These are phyloP conservation scores for Conticribra guillardii DNA, from an alignment of 108 stramenopile genomes.

Conservation along the genomic window DNA sequence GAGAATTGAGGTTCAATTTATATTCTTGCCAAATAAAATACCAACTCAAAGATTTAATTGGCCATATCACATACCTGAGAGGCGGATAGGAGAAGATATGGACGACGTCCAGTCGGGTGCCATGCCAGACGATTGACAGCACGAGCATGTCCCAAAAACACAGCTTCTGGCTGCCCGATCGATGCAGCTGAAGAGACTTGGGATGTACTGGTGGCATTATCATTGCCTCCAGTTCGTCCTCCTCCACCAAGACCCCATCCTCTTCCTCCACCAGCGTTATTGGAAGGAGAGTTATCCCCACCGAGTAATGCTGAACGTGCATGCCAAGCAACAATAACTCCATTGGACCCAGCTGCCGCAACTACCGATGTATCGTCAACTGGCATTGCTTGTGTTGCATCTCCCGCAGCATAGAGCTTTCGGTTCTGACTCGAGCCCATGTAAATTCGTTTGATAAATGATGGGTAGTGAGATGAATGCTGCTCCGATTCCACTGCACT, in stretches of 20 bases:
- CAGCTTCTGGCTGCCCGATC: constrained; percentile 77
- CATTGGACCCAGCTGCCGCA: constrained; percentile 86
- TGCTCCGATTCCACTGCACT: constrained; percentile 20
- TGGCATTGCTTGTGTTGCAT: neutral
- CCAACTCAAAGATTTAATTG: no score
- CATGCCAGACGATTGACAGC: constrained; percentile 83
- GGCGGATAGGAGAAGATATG: constrained; percentile 71
- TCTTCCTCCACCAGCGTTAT: constrained; percentile 18
- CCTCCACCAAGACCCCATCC: constrained; percentile 17
- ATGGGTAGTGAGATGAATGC: constrained; percentile 40
- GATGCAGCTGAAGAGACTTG: constrained; percentile 39
- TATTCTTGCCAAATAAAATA: no score
- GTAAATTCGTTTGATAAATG: constrained; percentile 35
- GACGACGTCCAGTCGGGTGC: constrained; percentile 69
- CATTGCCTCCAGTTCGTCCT: constrained; percentile 14
- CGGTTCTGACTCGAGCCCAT: neutral
- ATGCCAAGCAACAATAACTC: constrained; percentile 79
- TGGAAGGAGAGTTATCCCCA: constrained; percentile 15
- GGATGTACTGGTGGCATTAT: neutral
- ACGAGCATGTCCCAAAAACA: constrained; percentile 72
- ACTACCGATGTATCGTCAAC: constrained; percentile 60
- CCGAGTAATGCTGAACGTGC: constrained; percentile 37
- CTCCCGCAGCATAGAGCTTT: neutral
- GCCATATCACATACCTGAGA: no score
- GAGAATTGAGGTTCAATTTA: no score